Conservation (phyloP, 768 basidiomycete species). For the Collybia sordida region DNA sequence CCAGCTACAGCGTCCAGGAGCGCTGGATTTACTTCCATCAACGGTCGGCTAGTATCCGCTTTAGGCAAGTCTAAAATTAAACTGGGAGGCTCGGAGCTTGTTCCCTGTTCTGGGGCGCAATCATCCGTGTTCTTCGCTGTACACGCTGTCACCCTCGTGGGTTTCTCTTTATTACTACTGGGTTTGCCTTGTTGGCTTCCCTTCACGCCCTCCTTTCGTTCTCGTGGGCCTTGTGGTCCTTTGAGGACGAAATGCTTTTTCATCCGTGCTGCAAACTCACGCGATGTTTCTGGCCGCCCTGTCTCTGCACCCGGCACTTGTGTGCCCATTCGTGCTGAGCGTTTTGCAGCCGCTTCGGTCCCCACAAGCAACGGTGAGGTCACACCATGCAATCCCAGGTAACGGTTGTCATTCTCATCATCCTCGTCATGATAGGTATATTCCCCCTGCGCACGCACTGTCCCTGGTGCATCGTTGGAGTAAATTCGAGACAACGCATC, state of each 20-base stretch:
- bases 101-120: no score
- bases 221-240: slow-evolving; percentile 15
- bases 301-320: background rate
- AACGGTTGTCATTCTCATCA: slow-evolving; percentile 1
- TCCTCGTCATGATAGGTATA: slow-evolving; percentile 15
- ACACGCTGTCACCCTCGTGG: no score
- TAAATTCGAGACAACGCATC: slow-evolving; percentile 3
- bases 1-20: background rate
- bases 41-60: no score
- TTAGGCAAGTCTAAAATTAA: no score
- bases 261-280: slow-evolving; percentile 8
- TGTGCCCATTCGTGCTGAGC: background rate
- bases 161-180: no score
- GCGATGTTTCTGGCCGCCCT: slow-evolving; percentile 1
- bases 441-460: slow-evolving; percentile 8
- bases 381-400: background rate
- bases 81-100: no score
- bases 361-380: slow-evolving; percentile 6
- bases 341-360: slow-evolving; percentile 1
- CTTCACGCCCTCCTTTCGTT: slow-evolving; percentile 17
- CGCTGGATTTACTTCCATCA: no score
- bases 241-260: slow-evolving; percentile 11
- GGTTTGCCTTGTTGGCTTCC: no score
- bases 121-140: no score
- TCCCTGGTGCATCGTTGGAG: slow-evolving; percentile 7